Evolutionary conservation across 1,284 basidiomycete genomes (phyloP), one percentile per base, ranked within the genome.

Genomic region (Moesziomyces sp.): DNA sequence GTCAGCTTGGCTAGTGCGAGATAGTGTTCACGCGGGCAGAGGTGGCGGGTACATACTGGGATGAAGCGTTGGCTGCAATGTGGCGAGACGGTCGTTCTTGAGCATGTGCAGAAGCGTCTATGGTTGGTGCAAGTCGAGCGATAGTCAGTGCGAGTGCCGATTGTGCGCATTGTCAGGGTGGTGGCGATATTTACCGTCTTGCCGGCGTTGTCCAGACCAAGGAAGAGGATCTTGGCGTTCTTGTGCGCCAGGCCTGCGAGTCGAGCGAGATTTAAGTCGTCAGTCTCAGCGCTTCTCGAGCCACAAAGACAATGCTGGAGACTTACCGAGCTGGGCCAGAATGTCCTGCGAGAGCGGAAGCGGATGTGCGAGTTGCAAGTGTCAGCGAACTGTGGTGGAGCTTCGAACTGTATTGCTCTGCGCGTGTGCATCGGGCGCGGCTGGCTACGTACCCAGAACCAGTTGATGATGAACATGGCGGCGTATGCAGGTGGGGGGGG

Each of bases 91-190:
- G 88, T 99, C 97, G 84, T 99, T 99, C 89, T 99, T 99, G 84
- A 99, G 89, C 97, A 99, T 99, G 87, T 99, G 97, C 79, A 99
- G 87, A 54, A 99, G 89, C 44, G 97, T 99, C 95, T 99, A 82
- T 65, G 43, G 56, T 3, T 13, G 38, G 16, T 40, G 13, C 16
- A 40, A 33, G 30, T 33, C 30, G 11, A 33, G 4, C 1, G 30
- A 13, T 4, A 2, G 30, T 33, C 30, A 33, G 30, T 33, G 8
- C 30, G 30, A 33, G 30, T 10, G 10, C 10, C 13, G 10, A 33
- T 33, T 13, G 30, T 33, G 89, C 43, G 97, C 98, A 95, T 98
- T 63, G 46, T 52, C 1, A 1, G 6, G 0, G 38, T 40, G 38
- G 18, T 6, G 18, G 38, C 5, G 49, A 52, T 50, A 84, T 91